These are phyloP conservation scores for Naganishia friedmannii DNA, from an alignment of 768 basidiomycete genomes.

Conservation along the genomic window DNA sequence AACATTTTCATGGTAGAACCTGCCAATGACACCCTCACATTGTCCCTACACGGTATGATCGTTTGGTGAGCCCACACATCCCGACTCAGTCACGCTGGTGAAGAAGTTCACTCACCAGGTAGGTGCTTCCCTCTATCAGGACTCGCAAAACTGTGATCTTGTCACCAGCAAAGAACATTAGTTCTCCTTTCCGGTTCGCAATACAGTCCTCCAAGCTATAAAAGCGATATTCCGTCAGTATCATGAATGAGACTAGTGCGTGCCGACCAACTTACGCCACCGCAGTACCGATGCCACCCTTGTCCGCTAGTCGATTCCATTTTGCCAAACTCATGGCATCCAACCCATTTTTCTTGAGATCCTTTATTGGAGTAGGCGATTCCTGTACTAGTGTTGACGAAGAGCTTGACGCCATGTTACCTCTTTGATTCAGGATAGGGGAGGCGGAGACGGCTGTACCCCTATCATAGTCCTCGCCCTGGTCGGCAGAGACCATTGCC, in stretches of 20 bases:
- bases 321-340: conserved; percentile 25
- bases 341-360: conserved; percentile 7
- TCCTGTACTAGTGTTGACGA: not conserved
- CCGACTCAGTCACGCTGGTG: not conserved
- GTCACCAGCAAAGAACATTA: conserved; percentile 32
- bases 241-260: not conserved
- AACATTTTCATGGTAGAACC: conserved; percentile 18
- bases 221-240: not conserved
- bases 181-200: conserved; percentile 25
- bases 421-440: not conserved
- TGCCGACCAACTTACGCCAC: conserved; percentile 22
- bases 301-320: conserved; percentile 28
- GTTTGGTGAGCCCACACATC: not conserved
- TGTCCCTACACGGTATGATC: conserved; percentile 6
- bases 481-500: not conserved
- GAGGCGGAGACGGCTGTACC: not conserved
- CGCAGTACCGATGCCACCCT: conserved; percentile 30
- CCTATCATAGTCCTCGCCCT: not conserved
- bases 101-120: conserved; percentile 17
- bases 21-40: conserved; percentile 32
- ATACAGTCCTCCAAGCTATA: conserved; percentile 11
- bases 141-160: conserved; percentile 27
- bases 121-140: conserved; percentile 18
- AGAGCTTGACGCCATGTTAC: not conserved
- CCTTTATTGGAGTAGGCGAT: not conserved